Evolutionary conservation across 83 land plant species (phyloP).

Genomic region (Picea mariana): DNA sequence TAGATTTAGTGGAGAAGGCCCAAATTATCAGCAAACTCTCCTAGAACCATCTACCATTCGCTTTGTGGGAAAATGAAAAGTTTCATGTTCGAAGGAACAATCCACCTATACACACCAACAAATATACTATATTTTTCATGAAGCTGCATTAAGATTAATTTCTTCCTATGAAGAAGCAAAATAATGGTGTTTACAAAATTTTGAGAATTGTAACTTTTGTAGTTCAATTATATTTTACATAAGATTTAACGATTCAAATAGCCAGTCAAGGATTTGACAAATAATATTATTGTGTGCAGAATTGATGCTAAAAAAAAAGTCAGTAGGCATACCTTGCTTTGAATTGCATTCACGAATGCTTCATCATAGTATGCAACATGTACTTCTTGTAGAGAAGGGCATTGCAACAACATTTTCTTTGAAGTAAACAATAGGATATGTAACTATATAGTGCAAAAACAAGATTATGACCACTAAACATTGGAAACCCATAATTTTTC

Average conservation of each 20-base stretch:
- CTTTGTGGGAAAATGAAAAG: slow-evolving; percentile 34
- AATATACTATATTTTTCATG: neutral
- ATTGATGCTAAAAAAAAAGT: neutral
- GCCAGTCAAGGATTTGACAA: neutral
- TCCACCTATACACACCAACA: neutral
- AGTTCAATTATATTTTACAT: neutral
- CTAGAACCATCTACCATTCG: slow-evolving; percentile 74
- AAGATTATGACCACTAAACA: neutral
- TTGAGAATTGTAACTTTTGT: neutral
- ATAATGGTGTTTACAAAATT: neutral
- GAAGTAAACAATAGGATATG: slow-evolving; percentile 7
- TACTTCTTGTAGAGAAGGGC: slow-evolving; percentile 49
- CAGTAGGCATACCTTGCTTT: slow-evolving; percentile 42
- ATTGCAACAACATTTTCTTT: slow-evolving; percentile 62
- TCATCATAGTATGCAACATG: slow-evolving; percentile 57
- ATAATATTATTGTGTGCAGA: neutral
- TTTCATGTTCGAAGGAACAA: slow-evolving; percentile 2
- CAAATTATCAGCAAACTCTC: slow-evolving; percentile 20
- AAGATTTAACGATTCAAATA: neutral
- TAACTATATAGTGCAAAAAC: neutral
- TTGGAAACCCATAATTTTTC: neutral
- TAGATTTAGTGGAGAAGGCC: no score
- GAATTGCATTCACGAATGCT: slow-evolving; percentile 33
- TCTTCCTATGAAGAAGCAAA: neutral
- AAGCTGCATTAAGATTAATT: neutral